These are phyloP conservation scores for Coniochaeta sp. DNA, from an alignment of 2,329 filamentous ascomycete species.

Conservation along the genomic window DNA sequence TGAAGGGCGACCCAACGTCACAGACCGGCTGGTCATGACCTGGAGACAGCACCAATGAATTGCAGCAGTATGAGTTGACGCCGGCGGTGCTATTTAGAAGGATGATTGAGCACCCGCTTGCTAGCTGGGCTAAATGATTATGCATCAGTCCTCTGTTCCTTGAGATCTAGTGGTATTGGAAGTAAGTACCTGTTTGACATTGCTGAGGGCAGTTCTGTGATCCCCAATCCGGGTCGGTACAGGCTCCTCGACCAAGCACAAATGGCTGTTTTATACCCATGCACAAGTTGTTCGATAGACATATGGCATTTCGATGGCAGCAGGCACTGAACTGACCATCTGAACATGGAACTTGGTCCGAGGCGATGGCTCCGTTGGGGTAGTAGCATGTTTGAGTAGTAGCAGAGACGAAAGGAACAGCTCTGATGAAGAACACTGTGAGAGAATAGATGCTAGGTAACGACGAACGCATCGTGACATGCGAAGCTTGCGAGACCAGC, in stretches of 20 bases:
- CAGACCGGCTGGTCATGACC: background rate
- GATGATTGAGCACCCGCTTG: background rate
- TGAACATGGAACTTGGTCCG: background rate
- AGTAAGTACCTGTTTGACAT: background rate
- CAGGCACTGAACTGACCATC: background rate
- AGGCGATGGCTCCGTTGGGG: background rate
- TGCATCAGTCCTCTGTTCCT: too few relatives aligned
- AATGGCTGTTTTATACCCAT: background rate
- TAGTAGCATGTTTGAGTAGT: too few relatives aligned
- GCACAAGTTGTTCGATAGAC: background rate
- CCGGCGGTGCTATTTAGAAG: background rate
- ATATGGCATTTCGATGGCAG: background rate
- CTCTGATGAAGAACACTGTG: too few relatives aligned
- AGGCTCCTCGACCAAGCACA: background rate
- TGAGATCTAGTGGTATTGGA: too few relatives aligned
- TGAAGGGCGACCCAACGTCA: background rate
- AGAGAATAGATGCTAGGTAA: too few relatives aligned
- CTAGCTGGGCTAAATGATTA: background rate
- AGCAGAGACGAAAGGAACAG: too few relatives aligned
- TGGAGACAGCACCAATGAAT: background rate
- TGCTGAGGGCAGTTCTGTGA: background rate
- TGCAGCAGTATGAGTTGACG: background rate
- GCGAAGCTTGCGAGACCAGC: too few relatives aligned
- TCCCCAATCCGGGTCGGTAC: background rate
- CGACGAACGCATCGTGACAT: too few relatives aligned